A percentile compares a stretch with the other conserved stretches of the same genome.
Evolutionary conservation across 176 grass and related monocot species (phyloP).

Genomic region (Lolium perenne): DNA sequence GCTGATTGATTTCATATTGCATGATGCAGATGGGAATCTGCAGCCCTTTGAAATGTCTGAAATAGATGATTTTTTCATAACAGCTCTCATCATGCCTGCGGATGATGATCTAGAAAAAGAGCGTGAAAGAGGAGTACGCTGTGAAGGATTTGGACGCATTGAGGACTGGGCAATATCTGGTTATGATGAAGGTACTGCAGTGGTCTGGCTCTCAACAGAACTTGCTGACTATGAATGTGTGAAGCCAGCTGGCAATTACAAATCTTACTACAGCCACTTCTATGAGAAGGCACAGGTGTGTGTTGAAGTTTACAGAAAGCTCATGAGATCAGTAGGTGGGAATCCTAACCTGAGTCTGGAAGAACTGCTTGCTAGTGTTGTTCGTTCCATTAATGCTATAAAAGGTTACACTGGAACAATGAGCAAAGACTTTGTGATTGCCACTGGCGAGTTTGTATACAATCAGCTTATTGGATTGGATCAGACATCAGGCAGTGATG

Average conservation of each 20-base stretch:
- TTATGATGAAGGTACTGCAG: conserved; percentile 93
- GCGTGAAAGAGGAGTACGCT: conserved; percentile 84
- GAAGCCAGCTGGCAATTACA: conserved; percentile 87
- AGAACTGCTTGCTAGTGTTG: conserved; percentile 91
- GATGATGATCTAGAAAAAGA: conserved; percentile 91
- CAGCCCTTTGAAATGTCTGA: conserved; percentile 99
- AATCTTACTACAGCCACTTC: conserved; percentile 84
- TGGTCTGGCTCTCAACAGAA: conserved; percentile 95
- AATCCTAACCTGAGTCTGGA: conserved; percentile 81
- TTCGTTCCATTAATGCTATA: conserved; percentile 79
- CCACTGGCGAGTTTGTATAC: conserved; percentile 87
- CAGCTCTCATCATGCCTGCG: conserved; percentile 87
- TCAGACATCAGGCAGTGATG: conserved; percentile 56
- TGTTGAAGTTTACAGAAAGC: conserved; percentile 90
- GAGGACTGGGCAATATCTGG: conserved; percentile 95
- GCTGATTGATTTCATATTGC: conserved; percentile 87
- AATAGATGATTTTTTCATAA: conserved; percentile 93
- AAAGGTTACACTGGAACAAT: conserved; percentile 66
- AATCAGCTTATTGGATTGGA: conserved; percentile 92
- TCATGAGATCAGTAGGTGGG: conserved; percentile 76
- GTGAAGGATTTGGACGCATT: conserved; percentile 97
- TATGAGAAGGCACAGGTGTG: conserved; percentile 94
- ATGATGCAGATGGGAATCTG: conserved; percentile 83
- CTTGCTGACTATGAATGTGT: conserved; percentile 97
- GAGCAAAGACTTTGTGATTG: conserved; percentile 90